Base-by-base conservation (phyloP, 192 early-diverging fungal genomes). In the Entomortierella chlamydospora region DNA sequence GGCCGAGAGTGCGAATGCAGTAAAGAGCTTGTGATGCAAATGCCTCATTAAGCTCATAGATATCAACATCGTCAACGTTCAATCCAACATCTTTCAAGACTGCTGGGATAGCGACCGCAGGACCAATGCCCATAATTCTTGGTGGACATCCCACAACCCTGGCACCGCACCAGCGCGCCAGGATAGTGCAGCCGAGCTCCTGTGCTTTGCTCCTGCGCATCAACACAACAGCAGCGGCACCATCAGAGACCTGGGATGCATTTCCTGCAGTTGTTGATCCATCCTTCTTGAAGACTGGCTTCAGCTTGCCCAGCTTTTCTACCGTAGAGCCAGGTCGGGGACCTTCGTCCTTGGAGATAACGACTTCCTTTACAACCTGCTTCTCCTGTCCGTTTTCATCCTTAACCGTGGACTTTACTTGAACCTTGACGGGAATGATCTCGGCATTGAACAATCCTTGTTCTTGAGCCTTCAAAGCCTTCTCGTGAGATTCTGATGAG, bases 121-220 rank as follows among this genome's bases (percentile, higher is more conserved):
- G 97, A n/a, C 97, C 97, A 64, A 98, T 90, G 66, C 97, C 96
- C 97, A 98, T 98, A 79, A 98, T 93, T 26, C 90, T 83, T 7
- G 95, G 95, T n/a, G 95, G 96, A 28, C 95, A 95, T 68, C 97
- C 96, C 7, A 93, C 94, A 52, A 91, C 91, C 20, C 93, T 90
- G 52, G 92, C 93, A 28, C 92, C 91, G 50, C 95, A 82, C 84
- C 93, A 92, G 64, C 95, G 92, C 63, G 93, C 97, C 71, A 94
- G 68, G 57, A 94, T 85, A 61, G 91, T 85, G 63, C 95, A 84
- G 22, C 94, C 91, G 12, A 96, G 90, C 85, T 95, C 92, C 58
- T 92, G 74, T 0, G 97, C 97, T 42, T 87, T 91, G 81, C 88
- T 91, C 68, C 97, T 92, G 82, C 93, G 93, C 92, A 95, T 95